These are phyloP conservation scores for Acer negundo DNA, from an alignment of 345 rosid genomes.

Conservation along the genomic window DNA sequence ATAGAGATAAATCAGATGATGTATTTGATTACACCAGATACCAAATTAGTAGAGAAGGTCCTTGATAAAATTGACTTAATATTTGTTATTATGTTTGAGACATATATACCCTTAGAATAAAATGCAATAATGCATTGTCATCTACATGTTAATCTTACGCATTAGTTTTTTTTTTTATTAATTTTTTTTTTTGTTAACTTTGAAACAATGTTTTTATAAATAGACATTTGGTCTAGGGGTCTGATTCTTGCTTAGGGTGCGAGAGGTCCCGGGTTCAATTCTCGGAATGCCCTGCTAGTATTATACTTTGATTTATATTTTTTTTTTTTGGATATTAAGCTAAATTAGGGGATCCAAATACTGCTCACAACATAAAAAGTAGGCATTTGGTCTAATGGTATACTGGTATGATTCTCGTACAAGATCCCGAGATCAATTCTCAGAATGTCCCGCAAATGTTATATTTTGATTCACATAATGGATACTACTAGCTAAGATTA, in stretches of 20 bases:
- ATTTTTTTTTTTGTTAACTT: no score
- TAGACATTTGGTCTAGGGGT: slow-evolving; percentile 20
- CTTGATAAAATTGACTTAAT: no score
- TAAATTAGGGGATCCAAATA: no score
- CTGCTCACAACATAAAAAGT: no score
- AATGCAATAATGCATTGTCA: no score
- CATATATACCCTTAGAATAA: no score
- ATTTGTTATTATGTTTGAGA: no score
- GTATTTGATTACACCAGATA: not conserved
- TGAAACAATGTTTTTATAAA: no score
- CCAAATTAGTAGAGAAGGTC: not conserved
- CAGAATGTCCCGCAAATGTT: slow-evolving; percentile 47
- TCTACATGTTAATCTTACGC: not conserved
- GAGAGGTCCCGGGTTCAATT: slow-evolving; percentile 69
- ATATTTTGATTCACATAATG: not conserved
- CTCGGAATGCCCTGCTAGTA: not conserved
- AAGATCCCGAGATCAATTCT: slow-evolving; percentile 89
- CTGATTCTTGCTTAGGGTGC: slow-evolving; percentile 93
- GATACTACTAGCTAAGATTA: no score
- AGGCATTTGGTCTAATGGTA: not conserved
- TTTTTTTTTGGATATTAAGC: no score
- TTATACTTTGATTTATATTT: no score
- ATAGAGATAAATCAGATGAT: not conserved
- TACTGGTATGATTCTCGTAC: slow-evolving; percentile 66
- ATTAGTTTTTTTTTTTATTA: no score